These are phyloP conservation scores for Talaromyces pinophilus DNA, from an alignment of 2,329 filamentous ascomycete genomes.

Conservation along the genomic window DNA sequence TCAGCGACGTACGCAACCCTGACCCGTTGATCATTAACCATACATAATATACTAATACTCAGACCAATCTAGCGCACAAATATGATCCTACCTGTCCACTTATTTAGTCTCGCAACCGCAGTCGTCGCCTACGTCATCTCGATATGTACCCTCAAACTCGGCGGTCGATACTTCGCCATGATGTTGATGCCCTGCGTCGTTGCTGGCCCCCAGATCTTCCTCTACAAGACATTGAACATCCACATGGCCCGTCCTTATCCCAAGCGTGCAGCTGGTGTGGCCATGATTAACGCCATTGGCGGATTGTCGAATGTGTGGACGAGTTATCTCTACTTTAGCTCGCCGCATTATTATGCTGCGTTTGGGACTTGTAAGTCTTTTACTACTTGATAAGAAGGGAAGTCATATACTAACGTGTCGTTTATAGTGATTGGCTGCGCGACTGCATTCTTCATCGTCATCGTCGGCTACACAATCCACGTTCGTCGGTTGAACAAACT, in stretches of 20 bases:
- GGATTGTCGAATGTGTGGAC: constrained; percentile 19
- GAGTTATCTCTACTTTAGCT: constrained; percentile 17
- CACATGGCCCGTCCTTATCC: constrained; percentile 40
- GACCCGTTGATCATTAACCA: too few species aligned
- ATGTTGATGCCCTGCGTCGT: constrained; percentile 28
- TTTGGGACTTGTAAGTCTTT: constrained; percentile 5
- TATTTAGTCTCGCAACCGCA: constrained; percentile 1
- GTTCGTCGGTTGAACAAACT: neutral
- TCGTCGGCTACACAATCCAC: neutral
- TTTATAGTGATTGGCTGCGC: constrained; percentile 15
- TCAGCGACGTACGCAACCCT: neutral
- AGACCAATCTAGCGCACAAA: neutral
- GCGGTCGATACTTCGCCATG: constrained; percentile 24
- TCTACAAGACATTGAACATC: constrained; percentile 41
- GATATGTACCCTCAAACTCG: constrained; percentile 35
- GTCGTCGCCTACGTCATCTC: constrained; percentile 25
- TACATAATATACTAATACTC: neutral
- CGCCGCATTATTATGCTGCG: constrained; percentile 18
- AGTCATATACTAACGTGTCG: neutral
- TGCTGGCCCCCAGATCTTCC: constrained; percentile 36
- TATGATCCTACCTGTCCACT: constrained; percentile 1
- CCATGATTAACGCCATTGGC: constrained; percentile 41
- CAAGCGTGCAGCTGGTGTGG: constrained; percentile 43
- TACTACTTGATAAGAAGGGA: neutral
- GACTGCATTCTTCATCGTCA: constrained; percentile 12